These are phyloP conservation scores for Inosperma sp. DNA, from an alignment of 768 basidiomycete species.

Conservation along the genomic window DNA sequence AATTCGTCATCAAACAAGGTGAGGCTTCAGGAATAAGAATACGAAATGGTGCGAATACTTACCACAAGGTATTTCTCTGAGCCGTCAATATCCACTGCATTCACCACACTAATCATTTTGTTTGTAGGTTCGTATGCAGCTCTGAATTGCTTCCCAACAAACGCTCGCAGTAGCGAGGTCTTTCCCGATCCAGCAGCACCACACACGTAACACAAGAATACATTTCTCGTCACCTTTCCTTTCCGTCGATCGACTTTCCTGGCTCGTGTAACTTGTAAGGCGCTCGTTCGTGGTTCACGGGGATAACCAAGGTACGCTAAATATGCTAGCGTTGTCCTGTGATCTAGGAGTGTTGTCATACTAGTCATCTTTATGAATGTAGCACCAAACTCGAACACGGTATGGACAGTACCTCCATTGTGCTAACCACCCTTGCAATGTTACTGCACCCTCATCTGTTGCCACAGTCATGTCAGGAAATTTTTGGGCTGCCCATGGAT, in stretches of 20 bases:
- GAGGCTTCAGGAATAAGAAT: neutral
- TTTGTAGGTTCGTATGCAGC: conserved; percentile 83
- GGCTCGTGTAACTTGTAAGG: conserved; percentile 79
- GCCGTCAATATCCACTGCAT: conserved; percentile 90
- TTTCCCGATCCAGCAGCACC: conserved; percentile 97
- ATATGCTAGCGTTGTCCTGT: conserved; percentile 87
- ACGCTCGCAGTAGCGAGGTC: conserved; percentile 78
- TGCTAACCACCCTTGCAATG: conserved; percentile 96
- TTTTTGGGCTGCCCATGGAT: conserved; percentile 90
- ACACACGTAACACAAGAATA: conserved; percentile 90
- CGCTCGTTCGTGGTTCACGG: conserved; percentile 70
- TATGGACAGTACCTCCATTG: conserved; percentile 80
- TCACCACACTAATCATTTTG: conserved; percentile 88
- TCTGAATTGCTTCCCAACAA: conserved; percentile 77
- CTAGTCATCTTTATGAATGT: conserved; percentile 36
- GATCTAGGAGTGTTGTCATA: conserved; percentile 96
- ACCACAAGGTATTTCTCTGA: conserved; percentile 96
- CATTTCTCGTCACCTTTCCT: conserved; percentile 84
- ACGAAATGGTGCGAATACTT: conserved; percentile 33
- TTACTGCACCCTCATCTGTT: conserved; percentile 84
- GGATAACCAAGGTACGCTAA: conserved; percentile 95
- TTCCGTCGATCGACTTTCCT: conserved; percentile 82
- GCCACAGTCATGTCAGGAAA: conserved; percentile 89
- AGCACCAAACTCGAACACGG: neutral
- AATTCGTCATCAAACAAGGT: neutral